Evolutionary conservation across 768 basidiomycete genomes (phyloP), one percentile per base, ranked within the genome.

Genomic region (Cyclocybe aegerita): DNA sequence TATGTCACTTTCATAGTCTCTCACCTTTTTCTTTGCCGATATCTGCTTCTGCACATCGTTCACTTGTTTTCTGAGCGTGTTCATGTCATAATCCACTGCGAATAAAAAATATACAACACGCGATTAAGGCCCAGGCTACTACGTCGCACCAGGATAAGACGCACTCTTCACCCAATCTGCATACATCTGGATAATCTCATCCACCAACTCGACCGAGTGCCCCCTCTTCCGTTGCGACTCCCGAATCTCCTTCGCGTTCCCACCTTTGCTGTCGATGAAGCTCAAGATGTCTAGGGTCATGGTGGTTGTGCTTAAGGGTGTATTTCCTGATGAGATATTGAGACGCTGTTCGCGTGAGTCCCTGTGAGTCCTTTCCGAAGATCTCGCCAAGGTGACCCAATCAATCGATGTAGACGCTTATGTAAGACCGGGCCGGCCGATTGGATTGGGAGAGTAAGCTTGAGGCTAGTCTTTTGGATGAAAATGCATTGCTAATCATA

Each of bases 21-120:
- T 30, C 49, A 84, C 93, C 85, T 96, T 98, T 71, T 93, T 97
- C 82, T 93, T 97, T 2, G 81, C 77, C 9, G 84, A 85, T 62
- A 99, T 98, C 69, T 98, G 83, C 69, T 98, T 99, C 75, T 99
- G 95, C 9, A 95, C 76, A 10, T 81, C 82, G 60, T 99, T 98
- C 36, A 91, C 82, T 59, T 91, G 80, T 66, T 95, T 94, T 59
- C 83, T 78, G 43, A 89, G 69, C 12, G 76, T 78, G 60, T 89
- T 91, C 15, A 83, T 76, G 43, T 97, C 92, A 63, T 83, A 98
- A 61, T 94, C 88, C 80, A 88, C 96, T 98, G 60, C n/a, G 35
- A 29, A 37, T 31, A 53, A 32, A 31, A 34, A 30, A 43, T 17
- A n/a, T 52, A 43, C 39, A 50, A 54, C 8, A 48, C 39, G 7